These are phyloP conservation scores for Acacia pycnantha DNA, from an alignment of 331 rosid genomes.

Conservation along the genomic window DNA sequence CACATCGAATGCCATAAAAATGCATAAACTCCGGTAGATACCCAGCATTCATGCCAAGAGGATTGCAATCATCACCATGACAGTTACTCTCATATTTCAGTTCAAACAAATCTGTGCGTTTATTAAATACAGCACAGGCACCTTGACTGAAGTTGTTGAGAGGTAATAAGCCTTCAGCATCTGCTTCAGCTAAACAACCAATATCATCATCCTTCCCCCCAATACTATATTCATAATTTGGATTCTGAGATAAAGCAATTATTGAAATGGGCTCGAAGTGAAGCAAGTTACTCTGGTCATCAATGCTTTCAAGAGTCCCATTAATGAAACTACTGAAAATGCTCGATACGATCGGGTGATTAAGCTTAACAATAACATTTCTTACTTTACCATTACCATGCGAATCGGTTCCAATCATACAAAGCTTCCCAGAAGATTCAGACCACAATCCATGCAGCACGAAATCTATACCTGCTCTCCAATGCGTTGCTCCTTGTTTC, in stretches of 20 bases:
- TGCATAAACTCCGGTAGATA: conserved; percentile 46
- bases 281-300: conserved; percentile 29
- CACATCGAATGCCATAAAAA: conserved; percentile 45
- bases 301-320: conserved; percentile 70
- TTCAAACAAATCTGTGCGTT: conserved; percentile 41
- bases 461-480: conserved; percentile 34
- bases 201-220: conserved; percentile 35
- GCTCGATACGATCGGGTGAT: conserved; percentile 43
- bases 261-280: conserved; percentile 54
- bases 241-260: conserved; percentile 49
- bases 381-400: conserved; percentile 29
- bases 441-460: conserved; percentile 62
- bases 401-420: conserved; percentile 69
- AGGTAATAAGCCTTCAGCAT: conserved; percentile 34
- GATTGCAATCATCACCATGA: conserved; percentile 50
- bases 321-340: conserved; percentile 50
- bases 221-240: conserved; percentile 46
- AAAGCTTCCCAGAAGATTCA: conserved; percentile 62
- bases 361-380: conserved; percentile 62
- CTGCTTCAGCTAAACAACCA: conserved; percentile 45
- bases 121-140: conserved; percentile 43
- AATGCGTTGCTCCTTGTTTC: conserved; percentile 25
- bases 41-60: conserved; percentile 44
- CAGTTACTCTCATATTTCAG: conserved; percentile 64
- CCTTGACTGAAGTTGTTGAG: conserved; percentile 22